A percentile compares a stretch with the other conserved stretches of the same genome.
These are phyloP conservation scores for Penicillium angulare DNA, from an alignment of 495 filamentous ascomycete species.

Conservation along the genomic window DNA sequence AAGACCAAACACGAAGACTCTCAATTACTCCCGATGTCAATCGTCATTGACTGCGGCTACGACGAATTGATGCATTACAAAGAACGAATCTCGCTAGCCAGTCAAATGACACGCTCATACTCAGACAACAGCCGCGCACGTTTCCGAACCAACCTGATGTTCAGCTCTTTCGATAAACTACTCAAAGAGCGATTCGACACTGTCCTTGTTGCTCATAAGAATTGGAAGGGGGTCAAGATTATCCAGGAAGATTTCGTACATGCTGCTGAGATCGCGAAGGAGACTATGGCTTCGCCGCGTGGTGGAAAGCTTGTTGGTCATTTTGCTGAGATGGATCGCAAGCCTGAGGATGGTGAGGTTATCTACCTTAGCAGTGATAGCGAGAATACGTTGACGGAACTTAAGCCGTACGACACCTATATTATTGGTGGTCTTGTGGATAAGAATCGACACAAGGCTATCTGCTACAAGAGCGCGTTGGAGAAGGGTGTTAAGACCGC, in stretches of 20 bases:
- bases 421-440: conserved; percentile 95
- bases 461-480: conserved; percentile 81
- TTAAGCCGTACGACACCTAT: conserved; percentile 84
- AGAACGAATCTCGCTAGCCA: conserved; percentile 76
- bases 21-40: conserved; percentile 69
- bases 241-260: conserved; percentile 66
- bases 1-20: conserved; percentile 30
- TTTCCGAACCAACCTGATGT: conserved; percentile 64
- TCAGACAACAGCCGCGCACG: conserved; percentile 72
- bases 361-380: conserved; percentile 91
- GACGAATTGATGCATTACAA: conserved; percentile 82
- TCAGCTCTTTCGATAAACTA: conserved; percentile 73
- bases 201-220: conserved; percentile 60
- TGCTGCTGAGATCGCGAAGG: conserved; percentile 57
- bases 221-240: conserved; percentile 78
- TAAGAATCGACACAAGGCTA: conserved; percentile 88
- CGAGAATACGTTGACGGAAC: conserved; percentile 69
- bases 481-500: conserved; percentile 78
- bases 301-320: conserved; percentile 56
- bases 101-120: conserved; percentile 84
- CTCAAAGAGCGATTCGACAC: conserved; percentile 79
- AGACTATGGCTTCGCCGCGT: conserved; percentile 53
- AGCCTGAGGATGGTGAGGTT: conserved; percentile 54
- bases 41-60: conserved; percentile 90
- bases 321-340: conserved; percentile 43